These are phyloP conservation scores for Spatholobus suberectus DNA, from an alignment of 306 rosid genomes.

Conservation along the genomic window DNA sequence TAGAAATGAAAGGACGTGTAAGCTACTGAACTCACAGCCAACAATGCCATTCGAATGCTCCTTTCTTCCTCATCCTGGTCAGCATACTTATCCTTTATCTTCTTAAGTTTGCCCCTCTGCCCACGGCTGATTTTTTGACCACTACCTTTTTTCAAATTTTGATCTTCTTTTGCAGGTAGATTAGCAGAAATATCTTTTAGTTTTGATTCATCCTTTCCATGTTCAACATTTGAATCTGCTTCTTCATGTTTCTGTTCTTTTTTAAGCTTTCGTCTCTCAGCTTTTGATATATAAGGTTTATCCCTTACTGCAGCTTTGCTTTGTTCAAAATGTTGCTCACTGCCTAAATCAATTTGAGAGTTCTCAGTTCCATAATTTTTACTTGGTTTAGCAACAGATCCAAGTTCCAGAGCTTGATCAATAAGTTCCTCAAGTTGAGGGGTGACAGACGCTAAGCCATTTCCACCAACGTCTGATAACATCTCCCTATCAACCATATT, in stretches of 20 bases:
- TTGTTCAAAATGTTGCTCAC: slow-evolving; percentile 56
- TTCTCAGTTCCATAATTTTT: slow-evolving; percentile 58
- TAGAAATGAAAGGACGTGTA: slow-evolving; percentile 3
- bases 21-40: slow-evolving; percentile 80
- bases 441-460: slow-evolving; percentile 59
- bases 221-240: slow-evolving; percentile 57
- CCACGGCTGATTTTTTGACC: slow-evolving; percentile 85
- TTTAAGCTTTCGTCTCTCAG: slow-evolving; percentile 93
- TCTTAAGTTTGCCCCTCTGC: slow-evolving; percentile 84
- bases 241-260: slow-evolving; percentile 63
- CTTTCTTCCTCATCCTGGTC: slow-evolving; percentile 99
- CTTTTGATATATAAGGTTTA: slow-evolving; percentile 85
- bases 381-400: slow-evolving; percentile 66
- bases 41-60: slow-evolving; percentile 89
- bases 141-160: slow-evolving; percentile 59
- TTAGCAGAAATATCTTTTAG: slow-evolving; percentile 47
- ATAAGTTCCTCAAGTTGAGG: slow-evolving; percentile 92
- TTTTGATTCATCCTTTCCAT: slow-evolving; percentile 49
- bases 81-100: slow-evolving; percentile 95
- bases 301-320: slow-evolving; percentile 69
- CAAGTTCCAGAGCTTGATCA: slow-evolving; percentile 94
- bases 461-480: slow-evolving; percentile 46
- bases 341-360: slow-evolving; percentile 56
- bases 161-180: slow-evolving; percentile 58
- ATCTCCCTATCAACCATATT: slow-evolving; percentile 50